Conservation (phyloP, 2,329 filamentous ascomycete genomes). For the Teratosphaeria gauchensis region DNA sequence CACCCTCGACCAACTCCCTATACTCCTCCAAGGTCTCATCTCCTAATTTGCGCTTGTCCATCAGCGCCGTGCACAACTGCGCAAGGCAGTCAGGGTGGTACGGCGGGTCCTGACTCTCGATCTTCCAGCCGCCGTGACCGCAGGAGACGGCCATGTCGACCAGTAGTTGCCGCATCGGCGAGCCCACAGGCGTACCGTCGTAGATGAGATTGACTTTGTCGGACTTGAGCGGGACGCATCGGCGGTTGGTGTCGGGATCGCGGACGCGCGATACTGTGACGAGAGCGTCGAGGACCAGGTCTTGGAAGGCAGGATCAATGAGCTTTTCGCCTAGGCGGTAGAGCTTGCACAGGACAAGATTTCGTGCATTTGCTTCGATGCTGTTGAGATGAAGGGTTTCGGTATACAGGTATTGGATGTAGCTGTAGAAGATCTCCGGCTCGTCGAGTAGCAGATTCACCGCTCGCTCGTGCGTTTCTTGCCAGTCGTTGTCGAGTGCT, state of each 20-base stretch:
- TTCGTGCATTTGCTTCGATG: background rate
- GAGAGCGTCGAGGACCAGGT: background rate
- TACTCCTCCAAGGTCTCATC: background rate
- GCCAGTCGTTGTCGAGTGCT: conserved; percentile 7
- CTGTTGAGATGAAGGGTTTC: background rate
- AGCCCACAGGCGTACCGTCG: background rate
- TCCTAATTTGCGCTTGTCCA: background rate
- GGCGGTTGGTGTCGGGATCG: background rate
- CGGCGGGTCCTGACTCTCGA: background rate
- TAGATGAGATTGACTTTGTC: background rate
- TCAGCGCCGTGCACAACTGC: background rate
- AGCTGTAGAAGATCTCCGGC: conserved; percentile 2
- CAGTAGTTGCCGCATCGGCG: background rate
- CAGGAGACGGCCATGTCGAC: background rate
- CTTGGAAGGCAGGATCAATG: background rate
- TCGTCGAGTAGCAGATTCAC: conserved; percentile 6
- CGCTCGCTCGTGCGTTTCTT: conserved; percentile 2
- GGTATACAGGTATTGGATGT: conserved; percentile 10
- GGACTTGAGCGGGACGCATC: background rate
- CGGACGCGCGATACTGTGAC: background rate
- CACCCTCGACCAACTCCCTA: background rate
- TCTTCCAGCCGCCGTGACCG: background rate
- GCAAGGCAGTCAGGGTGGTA: background rate
- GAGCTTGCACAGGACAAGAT: background rate
- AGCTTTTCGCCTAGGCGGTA: background rate